Evolutionary conservation across 805 yeast species (phyloP).

Genomic region (Candida vaughaniae): DNA sequence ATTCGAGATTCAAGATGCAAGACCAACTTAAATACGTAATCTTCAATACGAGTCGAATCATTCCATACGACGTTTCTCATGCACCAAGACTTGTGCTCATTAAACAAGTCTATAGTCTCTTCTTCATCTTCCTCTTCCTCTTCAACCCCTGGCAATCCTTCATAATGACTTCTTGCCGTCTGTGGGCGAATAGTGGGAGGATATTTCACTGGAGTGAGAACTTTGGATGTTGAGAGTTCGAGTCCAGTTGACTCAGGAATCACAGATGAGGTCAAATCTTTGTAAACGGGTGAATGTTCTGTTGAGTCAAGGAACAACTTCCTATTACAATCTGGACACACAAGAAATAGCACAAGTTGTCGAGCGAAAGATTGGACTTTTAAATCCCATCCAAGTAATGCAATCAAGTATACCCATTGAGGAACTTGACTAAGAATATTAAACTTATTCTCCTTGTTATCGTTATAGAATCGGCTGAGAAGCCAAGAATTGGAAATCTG

Average conservation of each 20-base stretch:
- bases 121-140: conserved; percentile 14
- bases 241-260: conserved; percentile 13
- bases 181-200: conserved; percentile 16
- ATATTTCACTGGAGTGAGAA: conserved; percentile 31
- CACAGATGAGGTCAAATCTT: conserved; percentile 2
- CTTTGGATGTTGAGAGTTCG: conserved; percentile 21
- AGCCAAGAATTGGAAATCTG: conserved; percentile 32
- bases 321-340: conserved; percentile 38
- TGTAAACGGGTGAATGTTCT: conserved; percentile 7
- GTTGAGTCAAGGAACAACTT: conserved; percentile 27
- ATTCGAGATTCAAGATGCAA: conserved; percentile 20
- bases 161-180: conserved; percentile 12
- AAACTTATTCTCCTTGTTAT: conserved; percentile 35
- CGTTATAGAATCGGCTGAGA: conserved; percentile 26
- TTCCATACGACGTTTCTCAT: conserved; percentile 8
- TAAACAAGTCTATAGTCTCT: conserved; percentile 20
- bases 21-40: conserved; percentile 26
- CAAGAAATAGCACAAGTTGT: conserved; percentile 27
- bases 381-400: conserved; percentile 38
- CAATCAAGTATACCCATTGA: conserved; percentile 32
- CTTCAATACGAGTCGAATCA: neutral
- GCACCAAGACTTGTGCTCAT: conserved; percentile 41
- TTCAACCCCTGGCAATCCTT: conserved; percentile 18
- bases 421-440: conserved; percentile 24
- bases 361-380: conserved; percentile 28